These are phyloP conservation scores for Colletotrichum zoysiae DNA, from an alignment of 2,329 filamentous ascomycete genomes.

Conservation along the genomic window DNA sequence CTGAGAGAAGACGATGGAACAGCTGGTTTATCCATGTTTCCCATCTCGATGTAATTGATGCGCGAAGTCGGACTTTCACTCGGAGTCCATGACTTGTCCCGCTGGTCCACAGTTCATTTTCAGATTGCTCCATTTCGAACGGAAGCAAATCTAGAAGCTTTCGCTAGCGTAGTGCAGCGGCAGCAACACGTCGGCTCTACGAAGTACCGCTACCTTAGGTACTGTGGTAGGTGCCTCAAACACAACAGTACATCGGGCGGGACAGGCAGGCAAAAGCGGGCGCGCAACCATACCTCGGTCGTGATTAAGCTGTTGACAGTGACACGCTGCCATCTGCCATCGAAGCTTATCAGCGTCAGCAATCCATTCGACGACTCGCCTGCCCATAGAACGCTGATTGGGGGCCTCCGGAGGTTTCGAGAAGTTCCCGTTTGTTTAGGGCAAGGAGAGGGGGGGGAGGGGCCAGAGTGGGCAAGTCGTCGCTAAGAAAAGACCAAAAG, in stretches of 20 bases:
- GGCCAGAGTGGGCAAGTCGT: not conserved
- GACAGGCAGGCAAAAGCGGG: not conserved
- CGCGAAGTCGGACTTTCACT: not conserved
- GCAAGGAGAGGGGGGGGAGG: not conserved
- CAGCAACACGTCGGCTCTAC: too few species aligned
- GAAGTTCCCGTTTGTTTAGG: slow-evolving; percentile 4
- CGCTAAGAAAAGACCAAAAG: slow-evolving; percentile 7
- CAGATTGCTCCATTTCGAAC: not conserved
- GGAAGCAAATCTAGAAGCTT: not conserved
- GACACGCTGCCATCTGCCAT: not conserved
- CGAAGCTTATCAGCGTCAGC: not conserved
- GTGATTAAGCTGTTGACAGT: not conserved
- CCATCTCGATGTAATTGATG: slow-evolving; percentile 5
- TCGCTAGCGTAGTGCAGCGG: not conserved
- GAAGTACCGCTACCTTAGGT: not conserved
- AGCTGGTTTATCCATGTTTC: slow-evolving; percentile 10
- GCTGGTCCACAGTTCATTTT: not conserved
- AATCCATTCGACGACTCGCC: not conserved
- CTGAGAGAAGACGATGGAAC: not conserved
- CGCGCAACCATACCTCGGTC: not conserved
- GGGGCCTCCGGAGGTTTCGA: not conserved
- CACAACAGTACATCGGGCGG: too few species aligned
- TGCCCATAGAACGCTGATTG: not conserved
- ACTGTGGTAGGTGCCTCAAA: too few species aligned
- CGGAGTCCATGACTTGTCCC: not conserved